Evolutionary conservation across 2,329 filamentous ascomycete species (phyloP).

Genomic region (Calycina herbarum): DNA sequence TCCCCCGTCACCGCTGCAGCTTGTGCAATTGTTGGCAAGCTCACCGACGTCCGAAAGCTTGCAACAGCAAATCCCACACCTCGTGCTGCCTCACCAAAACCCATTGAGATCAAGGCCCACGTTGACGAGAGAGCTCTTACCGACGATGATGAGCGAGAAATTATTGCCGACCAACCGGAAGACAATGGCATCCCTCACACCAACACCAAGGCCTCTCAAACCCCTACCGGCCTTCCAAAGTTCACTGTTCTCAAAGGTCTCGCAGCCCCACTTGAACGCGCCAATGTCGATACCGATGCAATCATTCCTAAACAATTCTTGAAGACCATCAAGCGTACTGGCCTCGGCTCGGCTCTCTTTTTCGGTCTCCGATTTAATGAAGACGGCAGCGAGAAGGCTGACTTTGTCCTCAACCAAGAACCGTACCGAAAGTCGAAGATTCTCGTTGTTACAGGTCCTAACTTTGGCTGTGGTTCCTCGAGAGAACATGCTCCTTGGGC

Average conservation of each 20-base stretch:
- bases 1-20: conserved; percentile 96
- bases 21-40: conserved; percentile 83
- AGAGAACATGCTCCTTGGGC: conserved; percentile 98
- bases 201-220: conserved; percentile 55
- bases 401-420: conserved; percentile 88
- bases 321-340: conserved; percentile 98
- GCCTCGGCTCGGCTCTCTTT: conserved; percentile 86
- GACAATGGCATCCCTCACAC: conserved; percentile 63
- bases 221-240: conserved; percentile 70
- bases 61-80: conserved; percentile 53
- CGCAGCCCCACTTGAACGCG: conserved; percentile 80
- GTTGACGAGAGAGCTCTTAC: conserved; percentile 54
- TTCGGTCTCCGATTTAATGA: conserved; percentile 76
- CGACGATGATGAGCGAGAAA: conserved; percentile 54
- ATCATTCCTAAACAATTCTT: conserved; percentile 99
- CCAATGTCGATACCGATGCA: conserved; percentile 97
- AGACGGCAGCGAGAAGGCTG: conserved; percentile 71
- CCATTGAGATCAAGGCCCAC: conserved; percentile 43
- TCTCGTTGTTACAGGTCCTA: conserved; percentile 84
- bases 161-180: conserved; percentile 58
- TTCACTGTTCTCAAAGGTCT: conserved; percentile 84
- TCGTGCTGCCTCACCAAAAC: conserved; percentile 29
- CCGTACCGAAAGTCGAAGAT: conserved; percentile 85
- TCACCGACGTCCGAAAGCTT: conserved; percentile 86
- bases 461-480: conserved; percentile 92